phyloP scores from a whole-genome alignment of 371 early-diverging fungal genomes.

The Mortierella sp. region DNA sequence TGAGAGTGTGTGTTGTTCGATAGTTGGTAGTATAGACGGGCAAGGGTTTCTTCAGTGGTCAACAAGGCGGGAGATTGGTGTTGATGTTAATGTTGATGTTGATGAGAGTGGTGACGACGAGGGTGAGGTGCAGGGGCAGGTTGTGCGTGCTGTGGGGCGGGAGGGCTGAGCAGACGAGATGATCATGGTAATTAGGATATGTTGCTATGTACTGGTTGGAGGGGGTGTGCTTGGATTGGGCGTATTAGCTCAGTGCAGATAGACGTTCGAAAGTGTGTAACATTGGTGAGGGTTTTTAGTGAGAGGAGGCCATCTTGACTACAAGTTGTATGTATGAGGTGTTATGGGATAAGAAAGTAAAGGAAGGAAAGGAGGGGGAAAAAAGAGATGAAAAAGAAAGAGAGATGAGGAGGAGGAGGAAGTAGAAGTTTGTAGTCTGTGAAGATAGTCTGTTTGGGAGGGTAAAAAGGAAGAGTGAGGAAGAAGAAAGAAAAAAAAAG shows the following conservation, averaged over 20 bases:
- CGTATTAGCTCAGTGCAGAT: constrained; percentile 21
- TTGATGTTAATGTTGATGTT: background rate
- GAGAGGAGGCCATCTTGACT: constrained; percentile 20
- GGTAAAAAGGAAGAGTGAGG: background rate
- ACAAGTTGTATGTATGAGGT: background rate
- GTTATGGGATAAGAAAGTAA: background rate
- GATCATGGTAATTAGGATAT: constrained; percentile 11
- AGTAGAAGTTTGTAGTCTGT: background rate
- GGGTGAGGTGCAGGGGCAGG: background rate
- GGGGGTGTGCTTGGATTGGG: background rate
- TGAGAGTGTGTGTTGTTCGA: background rate
- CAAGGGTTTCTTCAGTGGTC: background rate
- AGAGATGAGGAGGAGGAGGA: background rate
- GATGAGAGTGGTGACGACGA: background rate
- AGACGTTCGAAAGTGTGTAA: constrained; percentile 18
- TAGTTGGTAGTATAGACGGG: background rate
- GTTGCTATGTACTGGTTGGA: background rate
- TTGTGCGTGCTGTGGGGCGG: constrained; percentile 8
- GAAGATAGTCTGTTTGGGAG: background rate
- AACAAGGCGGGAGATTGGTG: background rate
- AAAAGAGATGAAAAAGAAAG: background rate
- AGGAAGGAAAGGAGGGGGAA: background rate
- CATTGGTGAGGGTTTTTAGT: constrained; percentile 21
- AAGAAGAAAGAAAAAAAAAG: background rate
- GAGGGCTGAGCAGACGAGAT: constrained; percentile 5